A percentile compares a stretch with the other conserved stretches of the same genome.
phyloP scores from a whole-genome alignment of 495 filamentous ascomycete species.

The Rhypophila decipiens region DNA sequence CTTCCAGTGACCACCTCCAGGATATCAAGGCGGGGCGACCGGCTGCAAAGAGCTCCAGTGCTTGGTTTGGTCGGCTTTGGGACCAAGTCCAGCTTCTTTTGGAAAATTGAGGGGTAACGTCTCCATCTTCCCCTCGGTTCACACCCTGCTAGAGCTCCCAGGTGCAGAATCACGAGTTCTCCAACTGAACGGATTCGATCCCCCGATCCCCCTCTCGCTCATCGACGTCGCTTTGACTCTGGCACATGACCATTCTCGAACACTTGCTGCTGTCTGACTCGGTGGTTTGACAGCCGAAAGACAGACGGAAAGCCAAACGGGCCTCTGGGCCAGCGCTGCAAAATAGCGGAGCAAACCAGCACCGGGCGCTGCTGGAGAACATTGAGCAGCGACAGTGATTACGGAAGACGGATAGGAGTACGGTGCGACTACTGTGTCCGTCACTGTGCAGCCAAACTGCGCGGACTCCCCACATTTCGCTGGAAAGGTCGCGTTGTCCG shows the following conservation, averaged over 20 bases:
- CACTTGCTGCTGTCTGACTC: slow-evolving; percentile 2
- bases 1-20: not conserved
- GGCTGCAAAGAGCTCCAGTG: not conserved
- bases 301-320: not conserved
- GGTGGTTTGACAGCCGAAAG: not conserved
- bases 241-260: slow-evolving; percentile 2
- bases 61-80: not conserved
- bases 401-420: too few species aligned
- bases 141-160: not conserved
- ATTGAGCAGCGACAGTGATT: too few species aligned
- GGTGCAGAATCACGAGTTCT: not conserved
- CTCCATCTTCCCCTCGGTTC: slow-evolving; percentile 1
- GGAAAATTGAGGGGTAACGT: slow-evolving; percentile 7
- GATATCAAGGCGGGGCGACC: not conserved
- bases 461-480: too few species aligned
- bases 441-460: too few species aligned
- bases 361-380: too few species aligned
- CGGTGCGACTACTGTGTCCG: too few species aligned
- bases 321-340: not conserved
- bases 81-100: too few species aligned
- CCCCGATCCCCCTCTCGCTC: not conserved
- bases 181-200: not conserved
- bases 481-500: too few species aligned
- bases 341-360: too few species aligned
- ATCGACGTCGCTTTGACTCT: not conserved